Base-by-base conservation (phyloP, 192 early-diverging fungal genomes). In the Backusella tarrabulga region DNA sequence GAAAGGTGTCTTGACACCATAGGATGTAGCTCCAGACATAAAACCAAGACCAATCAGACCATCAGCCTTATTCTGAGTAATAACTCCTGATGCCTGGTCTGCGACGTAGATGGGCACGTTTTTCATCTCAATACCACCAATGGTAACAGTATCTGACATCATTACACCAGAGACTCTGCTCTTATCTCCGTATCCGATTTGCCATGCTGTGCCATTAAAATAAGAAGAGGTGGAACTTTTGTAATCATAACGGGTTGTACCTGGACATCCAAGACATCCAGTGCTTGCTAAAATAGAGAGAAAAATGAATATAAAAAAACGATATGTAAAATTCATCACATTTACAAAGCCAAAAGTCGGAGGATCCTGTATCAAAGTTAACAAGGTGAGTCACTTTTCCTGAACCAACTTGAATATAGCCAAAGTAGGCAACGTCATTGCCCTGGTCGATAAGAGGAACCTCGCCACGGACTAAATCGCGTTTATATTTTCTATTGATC, bases 271-370 rank as follows among this genome's bases (percentile, higher is more conserved):
- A 32, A 23, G 38, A 34, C 69, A 67, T 32, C 83, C 83, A 66
- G 84, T 75, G 15, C 81, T 32, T 82, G 15, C 83, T 21, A 14
- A 41, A 41, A 44, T 42, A 71, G 4, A 41, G 11, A 41, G 23
- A 3, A 12, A 32, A 32, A 32, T 32, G 2, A 32, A 32, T 32
- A 32, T 1, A 32, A 32, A 32, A 32, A 3, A 32, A 2, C 32
- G 3, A 32, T 32, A 2, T 32, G 32, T 32, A 32, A 32, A 32
- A 32, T 32, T 32, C 32, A 32, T 32, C 32, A n/a, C n/a, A n/a
- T n/a, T n/a, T n/a, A n/a, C n/a, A n/a, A n/a, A n/a, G n/a, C 89
- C 90, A 93, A 4, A 91, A 80, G 80, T 93, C 92, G 15, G 88
- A 87, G 1, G 89, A 91, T 21, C 92, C 90, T 5, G 90, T 93